Evolutionary conservation across 2,329 filamentous ascomycete genomes (phyloP), one percentile per base, ranked within the genome.

Genomic region (Trichoderma guizhouense): DNA sequence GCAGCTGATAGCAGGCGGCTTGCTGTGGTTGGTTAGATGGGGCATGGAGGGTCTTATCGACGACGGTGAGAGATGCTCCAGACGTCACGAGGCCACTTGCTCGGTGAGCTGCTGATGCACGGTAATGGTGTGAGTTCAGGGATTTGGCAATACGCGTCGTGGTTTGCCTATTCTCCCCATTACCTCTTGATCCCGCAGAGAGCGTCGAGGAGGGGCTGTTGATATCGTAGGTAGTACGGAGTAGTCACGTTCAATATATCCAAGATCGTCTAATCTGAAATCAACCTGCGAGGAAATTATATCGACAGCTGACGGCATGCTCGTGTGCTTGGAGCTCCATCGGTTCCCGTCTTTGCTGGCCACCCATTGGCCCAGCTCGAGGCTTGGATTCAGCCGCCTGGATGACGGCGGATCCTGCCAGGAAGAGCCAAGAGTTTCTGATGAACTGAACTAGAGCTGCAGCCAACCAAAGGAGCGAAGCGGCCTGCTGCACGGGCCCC

Each of bases 391-490:
- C 65, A 68, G 65, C 63, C 47, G 63, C 60, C 5, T 43, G 36
- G 36, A 47, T 63, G 61, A 47, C 34, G 32, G 36, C 55, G 67
- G 67, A 69, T 69, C 57, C 67, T 58, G 15, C 32, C 32, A 28
- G 39, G 47, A 61, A 34, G 30, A 51, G 57, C 55, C 39, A 51
- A 53, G 67, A 51, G n/a, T 34, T 47, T 43, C 39, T 26, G 57
- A 61, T 26, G 66, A 15, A 51, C 47, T 36, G 30, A 39, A 32
- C 67, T 53, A 62, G 55, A 69, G 55, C 66, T 61, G 66, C 57
- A 69, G 57, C 66, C 67, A 69, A 61, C 67, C 57, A 53, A 62
- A 69, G 36, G 39, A 21, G 67, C 39, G n/a, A 69, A 53, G 66
- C 67, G 39, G 51, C n/a, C 21, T 60, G 9, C 26, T 28, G 57